These are phyloP conservation scores for Candida gorgasii DNA, from an alignment of 805 yeast species.

Conservation along the genomic window DNA sequence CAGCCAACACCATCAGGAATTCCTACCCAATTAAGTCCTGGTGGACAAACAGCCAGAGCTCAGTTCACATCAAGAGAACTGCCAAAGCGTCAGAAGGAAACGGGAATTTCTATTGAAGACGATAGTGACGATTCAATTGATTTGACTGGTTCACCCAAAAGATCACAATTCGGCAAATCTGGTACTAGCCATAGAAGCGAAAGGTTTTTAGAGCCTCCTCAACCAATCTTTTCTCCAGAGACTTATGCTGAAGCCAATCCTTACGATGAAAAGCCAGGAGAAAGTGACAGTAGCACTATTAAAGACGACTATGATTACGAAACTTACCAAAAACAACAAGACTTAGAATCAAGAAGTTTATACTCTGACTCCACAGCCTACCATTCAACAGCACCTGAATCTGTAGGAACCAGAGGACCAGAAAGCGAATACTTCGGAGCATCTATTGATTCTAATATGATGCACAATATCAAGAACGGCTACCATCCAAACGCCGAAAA, in stretches of 20 bases:
- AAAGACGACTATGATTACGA: constrained; percentile 31
- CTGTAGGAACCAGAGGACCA: constrained; percentile 19
- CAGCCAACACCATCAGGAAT: constrained; percentile 15
- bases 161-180: constrained; percentile 20
- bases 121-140: constrained; percentile 29
- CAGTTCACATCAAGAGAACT: constrained; percentile 69
- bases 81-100: constrained; percentile 56
- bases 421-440: constrained; percentile 39
- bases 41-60: constrained; percentile 56
- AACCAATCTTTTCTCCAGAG: constrained; percentile 62
- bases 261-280: constrained; percentile 17
- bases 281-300: constrained; percentile 17
- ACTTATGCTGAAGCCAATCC: constrained; percentile 61
- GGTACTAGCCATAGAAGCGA: constrained; percentile 43
- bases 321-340: constrained; percentile 32
- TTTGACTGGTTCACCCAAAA: constrained; percentile 38
- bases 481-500: constrained; percentile 65
- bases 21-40: constrained; percentile 39
- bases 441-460: constrained; percentile 48
- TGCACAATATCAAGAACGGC: constrained; percentile 42
- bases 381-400: constrained; percentile 27
- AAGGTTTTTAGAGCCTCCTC: constrained; percentile 61
- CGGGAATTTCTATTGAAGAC: constrained; percentile 48
- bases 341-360: constrained; percentile 34
- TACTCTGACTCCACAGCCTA: constrained; percentile 39